Evolutionary conservation across 345 rosid species (phyloP).

Genomic region (Salix udensis): DNA sequence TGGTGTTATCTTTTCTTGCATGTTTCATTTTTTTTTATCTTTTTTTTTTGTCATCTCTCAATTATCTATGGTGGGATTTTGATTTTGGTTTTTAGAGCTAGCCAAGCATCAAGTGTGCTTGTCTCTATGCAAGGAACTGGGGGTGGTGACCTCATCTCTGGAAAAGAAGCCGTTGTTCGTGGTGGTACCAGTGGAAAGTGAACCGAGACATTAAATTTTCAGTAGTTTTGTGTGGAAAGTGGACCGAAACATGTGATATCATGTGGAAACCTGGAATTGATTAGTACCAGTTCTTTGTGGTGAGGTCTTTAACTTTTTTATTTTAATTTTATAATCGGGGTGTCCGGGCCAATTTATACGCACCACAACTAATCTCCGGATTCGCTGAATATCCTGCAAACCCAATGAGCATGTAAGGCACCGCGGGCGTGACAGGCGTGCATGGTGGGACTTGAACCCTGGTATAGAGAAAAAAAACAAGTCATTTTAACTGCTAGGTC

Average conservation of each 20-base stretch:
- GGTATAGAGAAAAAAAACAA: too few species aligned
- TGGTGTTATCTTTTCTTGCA: not conserved
- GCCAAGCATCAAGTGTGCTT: constrained; percentile 7
- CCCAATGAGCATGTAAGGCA: too few species aligned
- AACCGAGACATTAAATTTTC: not conserved
- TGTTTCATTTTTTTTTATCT: too few species aligned
- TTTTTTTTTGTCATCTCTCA: not conserved
- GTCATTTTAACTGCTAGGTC: too few species aligned
- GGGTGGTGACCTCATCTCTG: not conserved
- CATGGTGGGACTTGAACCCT: too few species aligned
- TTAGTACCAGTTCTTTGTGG: not conserved
- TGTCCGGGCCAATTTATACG: too few species aligned
- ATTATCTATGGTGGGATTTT: not conserved
- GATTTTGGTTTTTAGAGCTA: not conserved
- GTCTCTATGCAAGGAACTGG: constrained; percentile 1
- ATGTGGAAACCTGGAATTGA: not conserved
- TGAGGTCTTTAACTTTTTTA: too few species aligned
- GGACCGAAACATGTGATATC: not conserved
- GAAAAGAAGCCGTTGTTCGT: not conserved
- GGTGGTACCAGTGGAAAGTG: not conserved
- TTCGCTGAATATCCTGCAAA: too few species aligned
- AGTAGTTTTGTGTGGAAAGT: not conserved
- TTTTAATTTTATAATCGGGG: too few species aligned
- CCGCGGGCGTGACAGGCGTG: too few species aligned
- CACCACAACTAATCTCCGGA: too few species aligned